A percentile compares a stretch with the other conserved stretches of the same genome.
phyloP scores from a whole-genome alignment of 2,329 filamentous ascomycete species.

The Penicillium sp. region DNA sequence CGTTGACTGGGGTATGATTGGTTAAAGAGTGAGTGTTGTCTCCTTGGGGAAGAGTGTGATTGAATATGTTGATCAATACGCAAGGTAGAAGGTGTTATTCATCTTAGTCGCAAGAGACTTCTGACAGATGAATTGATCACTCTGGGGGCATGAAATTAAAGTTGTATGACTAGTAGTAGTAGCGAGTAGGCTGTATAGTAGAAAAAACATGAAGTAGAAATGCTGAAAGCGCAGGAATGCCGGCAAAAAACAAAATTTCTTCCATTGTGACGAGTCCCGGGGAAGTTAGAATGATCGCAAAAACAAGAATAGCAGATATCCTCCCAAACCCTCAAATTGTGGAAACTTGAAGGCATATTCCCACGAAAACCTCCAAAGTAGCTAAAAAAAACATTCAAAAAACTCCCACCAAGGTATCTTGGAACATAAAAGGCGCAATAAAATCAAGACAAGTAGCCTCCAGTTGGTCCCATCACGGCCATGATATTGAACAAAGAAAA shows the following conservation, averaged over 20 bases:
- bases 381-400: background rate
- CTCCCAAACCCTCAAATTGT: background rate
- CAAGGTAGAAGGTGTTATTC: background rate
- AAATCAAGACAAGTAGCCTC: background rate
- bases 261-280: background rate
- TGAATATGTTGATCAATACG: background rate
- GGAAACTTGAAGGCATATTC: background rate
- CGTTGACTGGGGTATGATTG: background rate
- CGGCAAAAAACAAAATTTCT: background rate
- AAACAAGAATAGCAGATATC: background rate
- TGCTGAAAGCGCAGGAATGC: background rate
- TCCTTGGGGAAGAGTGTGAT: background rate
- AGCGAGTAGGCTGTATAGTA: background rate
- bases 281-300: background rate
- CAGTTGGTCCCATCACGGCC: background rate
- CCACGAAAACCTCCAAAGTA: background rate
- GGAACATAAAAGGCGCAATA: conserved; percentile 11
- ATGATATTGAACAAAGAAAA: background rate
- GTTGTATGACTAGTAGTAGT: background rate
- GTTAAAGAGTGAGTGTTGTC: background rate
- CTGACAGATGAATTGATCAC: background rate
- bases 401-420: conserved; percentile 27
- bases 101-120: background rate
- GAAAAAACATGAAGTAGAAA: conserved; percentile 1
- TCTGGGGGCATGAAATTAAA: background rate